These are phyloP conservation scores for Clonostachys rosea DNA, from an alignment of 2,329 filamentous ascomycete species.

Conservation along the genomic window DNA sequence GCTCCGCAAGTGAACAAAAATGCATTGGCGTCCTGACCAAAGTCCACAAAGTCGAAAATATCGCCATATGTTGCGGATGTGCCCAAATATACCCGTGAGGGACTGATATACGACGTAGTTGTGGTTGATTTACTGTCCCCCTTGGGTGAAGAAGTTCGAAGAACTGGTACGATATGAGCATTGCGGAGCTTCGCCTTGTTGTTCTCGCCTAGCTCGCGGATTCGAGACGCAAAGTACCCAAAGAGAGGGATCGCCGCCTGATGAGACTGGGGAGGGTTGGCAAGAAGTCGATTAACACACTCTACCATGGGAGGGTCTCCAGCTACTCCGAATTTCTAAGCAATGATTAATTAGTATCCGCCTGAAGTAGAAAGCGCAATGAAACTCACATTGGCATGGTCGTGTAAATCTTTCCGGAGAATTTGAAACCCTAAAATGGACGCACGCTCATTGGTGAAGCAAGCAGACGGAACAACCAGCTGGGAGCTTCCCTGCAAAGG, in stretches of 20 bases:
- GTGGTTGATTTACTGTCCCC: slow-evolving; percentile 32
- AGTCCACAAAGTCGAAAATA: slow-evolving; percentile 97
- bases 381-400: slow-evolving; percentile 60
- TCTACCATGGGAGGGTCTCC: slow-evolving; percentile 72
- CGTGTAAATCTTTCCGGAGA: slow-evolving; percentile 68
- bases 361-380: neutral
- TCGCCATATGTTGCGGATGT: slow-evolving; percentile 67
- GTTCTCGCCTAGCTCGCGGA: slow-evolving; percentile 65
- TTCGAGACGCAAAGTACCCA: slow-evolving; percentile 74
- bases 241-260: slow-evolving; percentile 69
- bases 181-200: slow-evolving; percentile 56
- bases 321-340: slow-evolving; percentile 76
- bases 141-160: slow-evolving; percentile 18
- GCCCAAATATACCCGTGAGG: slow-evolving; percentile 77
- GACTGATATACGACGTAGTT: slow-evolving; percentile 43
- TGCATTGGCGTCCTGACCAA: slow-evolving; percentile 79
- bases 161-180: slow-evolving; percentile 69
- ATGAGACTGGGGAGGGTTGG: slow-evolving; percentile 64
- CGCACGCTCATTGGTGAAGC: slow-evolving; percentile 77
- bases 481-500: slow-evolving; percentile 67
- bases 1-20: slow-evolving; percentile 88
- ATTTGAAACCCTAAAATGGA: slow-evolving; percentile 78
- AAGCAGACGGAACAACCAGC: slow-evolving; percentile 69
- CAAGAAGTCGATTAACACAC: slow-evolving; percentile 70
- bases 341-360: neutral